A percentile compares a stretch with the other conserved stretches of the same genome.
These are phyloP conservation scores for Westerdykella ornata DNA, from an alignment of 2,329 filamentous ascomycete genomes.

Conservation along the genomic window DNA sequence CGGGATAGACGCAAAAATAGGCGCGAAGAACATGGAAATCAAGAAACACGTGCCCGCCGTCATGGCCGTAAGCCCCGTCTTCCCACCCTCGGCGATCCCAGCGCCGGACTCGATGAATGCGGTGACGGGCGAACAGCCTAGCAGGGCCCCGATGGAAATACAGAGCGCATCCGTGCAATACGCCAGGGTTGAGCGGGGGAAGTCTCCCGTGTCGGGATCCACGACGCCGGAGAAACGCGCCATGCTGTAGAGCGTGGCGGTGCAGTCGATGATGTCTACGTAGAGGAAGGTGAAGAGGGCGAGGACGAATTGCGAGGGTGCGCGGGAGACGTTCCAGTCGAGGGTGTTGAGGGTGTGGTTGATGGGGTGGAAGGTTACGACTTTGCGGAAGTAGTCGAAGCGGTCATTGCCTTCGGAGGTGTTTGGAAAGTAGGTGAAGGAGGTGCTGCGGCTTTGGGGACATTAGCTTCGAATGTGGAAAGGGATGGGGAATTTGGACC, in stretches of 20 bases:
- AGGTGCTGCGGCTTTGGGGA: slow-evolving; percentile 52
- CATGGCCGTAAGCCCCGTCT: slow-evolving; percentile 74
- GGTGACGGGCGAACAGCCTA: slow-evolving; percentile 75
- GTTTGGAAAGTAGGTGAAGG: slow-evolving; percentile 74
- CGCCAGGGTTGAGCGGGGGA: slow-evolving; percentile 75
- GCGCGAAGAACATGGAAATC: slow-evolving; percentile 80
- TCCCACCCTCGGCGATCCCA: slow-evolving; percentile 79
- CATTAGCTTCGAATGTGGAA: slow-evolving; percentile 20
- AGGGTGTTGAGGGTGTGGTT: slow-evolving; percentile 61
- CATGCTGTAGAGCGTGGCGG: slow-evolving; percentile 84
- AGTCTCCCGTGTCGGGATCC: slow-evolving; percentile 75
- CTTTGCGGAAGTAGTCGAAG: slow-evolving; percentile 81
- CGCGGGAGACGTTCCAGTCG: slow-evolving; percentile 62
- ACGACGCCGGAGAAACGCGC: slow-evolving; percentile 75
- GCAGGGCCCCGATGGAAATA: slow-evolving; percentile 72
- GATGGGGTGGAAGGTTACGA: slow-evolving; percentile 75
- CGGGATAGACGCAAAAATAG: slow-evolving; percentile 83
- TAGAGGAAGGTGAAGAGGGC: slow-evolving; percentile 87
- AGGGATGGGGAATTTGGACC: slow-evolving; percentile 12
- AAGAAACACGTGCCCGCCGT: slow-evolving; percentile 77
- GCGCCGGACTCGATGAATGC: slow-evolving; percentile 83
- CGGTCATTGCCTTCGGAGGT: slow-evolving; percentile 58
- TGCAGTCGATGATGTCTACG: slow-evolving; percentile 83
- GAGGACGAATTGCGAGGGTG: slow-evolving; percentile 68
- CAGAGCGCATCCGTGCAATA: slow-evolving; percentile 78